Evolutionary conservation across 2,329 filamentous ascomycete genomes (phyloP).

Genomic region (Fusarium sp.): DNA sequence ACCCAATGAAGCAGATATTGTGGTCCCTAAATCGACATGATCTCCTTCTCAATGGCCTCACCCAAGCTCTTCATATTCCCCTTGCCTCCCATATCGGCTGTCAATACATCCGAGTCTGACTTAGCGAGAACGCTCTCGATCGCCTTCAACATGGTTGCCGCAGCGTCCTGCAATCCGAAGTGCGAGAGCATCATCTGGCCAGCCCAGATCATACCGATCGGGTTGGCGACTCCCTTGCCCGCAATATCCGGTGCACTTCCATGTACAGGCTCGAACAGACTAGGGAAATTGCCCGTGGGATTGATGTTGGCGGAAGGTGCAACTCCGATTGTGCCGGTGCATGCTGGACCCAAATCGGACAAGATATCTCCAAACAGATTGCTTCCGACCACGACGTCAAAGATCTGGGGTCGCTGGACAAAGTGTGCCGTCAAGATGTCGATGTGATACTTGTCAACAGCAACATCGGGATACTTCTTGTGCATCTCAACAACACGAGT

Average conservation of each 20-base stretch:
- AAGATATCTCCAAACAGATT: conserved; percentile 78
- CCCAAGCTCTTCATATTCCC: conserved; percentile 46
- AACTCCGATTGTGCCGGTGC: conserved; percentile 81
- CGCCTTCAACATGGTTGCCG: conserved; percentile 71
- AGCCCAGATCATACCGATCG: conserved; percentile 80
- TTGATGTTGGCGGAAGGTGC: conserved; percentile 80
- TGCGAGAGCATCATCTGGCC: conserved; percentile 72
- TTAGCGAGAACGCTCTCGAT: conserved; percentile 76
- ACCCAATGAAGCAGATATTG: no score
- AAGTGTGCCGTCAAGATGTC: conserved; percentile 78
- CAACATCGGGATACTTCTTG: conserved; percentile 71
- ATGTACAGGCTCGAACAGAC: conserved; percentile 78
- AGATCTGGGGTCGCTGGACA: conserved; percentile 70
- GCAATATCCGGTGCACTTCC: conserved; percentile 82
- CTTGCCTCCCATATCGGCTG: conserved; percentile 52
- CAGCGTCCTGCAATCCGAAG: conserved; percentile 46
- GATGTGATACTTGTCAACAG: conserved; percentile 76
- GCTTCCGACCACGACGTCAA: conserved; percentile 77
- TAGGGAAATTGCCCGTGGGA: conserved; percentile 66
- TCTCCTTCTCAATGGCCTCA: conserved; percentile 41
- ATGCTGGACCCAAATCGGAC: conserved; percentile 78
- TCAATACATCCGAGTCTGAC: conserved; percentile 50
- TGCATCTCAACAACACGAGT: conserved; percentile 70
- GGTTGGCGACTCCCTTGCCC: conserved; percentile 82
- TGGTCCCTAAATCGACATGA: background rate